Percentiles rank a stretch among this genome's conserved stretches.
phyloP scores from a whole-genome alignment of 2,329 filamentous ascomycete genomes.

The Aspergillus sojae region DNA sequence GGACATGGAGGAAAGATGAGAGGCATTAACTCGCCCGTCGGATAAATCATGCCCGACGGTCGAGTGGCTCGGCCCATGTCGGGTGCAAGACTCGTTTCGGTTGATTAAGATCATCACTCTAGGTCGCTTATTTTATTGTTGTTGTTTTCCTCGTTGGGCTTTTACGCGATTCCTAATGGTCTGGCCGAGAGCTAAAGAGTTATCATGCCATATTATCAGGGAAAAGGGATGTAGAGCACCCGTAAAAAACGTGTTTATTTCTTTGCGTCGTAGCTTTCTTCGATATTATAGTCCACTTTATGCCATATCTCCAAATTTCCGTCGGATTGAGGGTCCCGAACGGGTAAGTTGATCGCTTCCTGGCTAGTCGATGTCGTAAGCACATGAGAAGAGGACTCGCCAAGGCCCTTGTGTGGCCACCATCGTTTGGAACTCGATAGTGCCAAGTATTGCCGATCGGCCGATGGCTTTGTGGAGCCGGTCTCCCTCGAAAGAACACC shows the following conservation, averaged over 20 bases:
- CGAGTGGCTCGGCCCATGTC: not conserved
- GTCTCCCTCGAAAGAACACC: not conserved
- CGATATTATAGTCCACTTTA: not conserved
- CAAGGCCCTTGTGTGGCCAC: not conserved
- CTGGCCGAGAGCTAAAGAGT: no score
- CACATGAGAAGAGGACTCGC: not conserved
- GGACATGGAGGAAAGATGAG: not conserved
- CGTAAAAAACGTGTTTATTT: not conserved
- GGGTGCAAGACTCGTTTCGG: no score
- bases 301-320: not conserved
- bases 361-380: not conserved
- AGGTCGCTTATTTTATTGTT: no score
- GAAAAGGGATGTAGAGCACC: no score
- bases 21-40: not conserved
- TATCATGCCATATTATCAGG: no score
- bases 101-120: no score
- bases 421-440: not conserved
- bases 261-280: not conserved
- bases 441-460: not conserved
- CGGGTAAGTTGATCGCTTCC: not conserved
- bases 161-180: no score
- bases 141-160: no score
- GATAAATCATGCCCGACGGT: not conserved
- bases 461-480: not conserved
- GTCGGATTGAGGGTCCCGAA: not conserved